These are phyloP conservation scores for Tuber borchii DNA, from an alignment of 495 filamentous ascomycete species.

Conservation along the genomic window DNA sequence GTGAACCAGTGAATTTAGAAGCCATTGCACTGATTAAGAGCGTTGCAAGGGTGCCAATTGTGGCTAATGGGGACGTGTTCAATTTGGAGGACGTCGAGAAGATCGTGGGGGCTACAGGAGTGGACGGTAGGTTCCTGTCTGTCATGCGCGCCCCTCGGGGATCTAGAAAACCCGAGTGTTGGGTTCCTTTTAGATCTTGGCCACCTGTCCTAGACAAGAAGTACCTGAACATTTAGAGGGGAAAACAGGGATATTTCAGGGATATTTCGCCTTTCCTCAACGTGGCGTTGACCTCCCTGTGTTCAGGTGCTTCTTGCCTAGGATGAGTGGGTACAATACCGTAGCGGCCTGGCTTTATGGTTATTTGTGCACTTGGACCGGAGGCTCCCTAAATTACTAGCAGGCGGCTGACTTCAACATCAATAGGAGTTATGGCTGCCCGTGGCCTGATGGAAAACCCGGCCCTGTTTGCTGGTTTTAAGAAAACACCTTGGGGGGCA, in stretches of 20 bases:
- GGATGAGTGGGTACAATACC: not conserved
- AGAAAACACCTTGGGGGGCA: slow-evolving; percentile 54
- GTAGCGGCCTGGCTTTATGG: not conserved
- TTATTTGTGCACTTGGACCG: not conserved
- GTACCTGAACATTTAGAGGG: too few species aligned
- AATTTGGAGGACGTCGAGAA: slow-evolving; percentile 43
- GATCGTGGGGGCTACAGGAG: slow-evolving; percentile 40
- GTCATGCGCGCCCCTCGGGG: not conserved
- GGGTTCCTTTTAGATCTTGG: not conserved
- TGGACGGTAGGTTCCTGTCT: slow-evolving; percentile 29
- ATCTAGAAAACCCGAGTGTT: not conserved
- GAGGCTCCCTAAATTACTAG: not conserved
- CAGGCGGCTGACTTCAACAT: slow-evolving; percentile 40
- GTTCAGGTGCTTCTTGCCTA: too few species aligned
- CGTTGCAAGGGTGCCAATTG: slow-evolving; percentile 49
- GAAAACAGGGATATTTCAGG: too few species aligned
- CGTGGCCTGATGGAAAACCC: slow-evolving; percentile 58
- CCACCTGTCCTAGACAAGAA: not conserved
- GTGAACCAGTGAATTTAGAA: slow-evolving; percentile 53
- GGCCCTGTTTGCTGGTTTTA: slow-evolving; percentile 53
- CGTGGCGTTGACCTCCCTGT: too few species aligned
- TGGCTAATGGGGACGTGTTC: slow-evolving; percentile 61
- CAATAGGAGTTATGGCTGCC: slow-evolving; percentile 58
- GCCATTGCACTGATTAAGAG: slow-evolving; percentile 53
- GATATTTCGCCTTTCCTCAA: too few species aligned